Percentiles rank a stretch among this genome's conserved stretches.
Conservation (phyloP, 1,284 basidiomycete species). For the Pseudozyma hubeiensis region DNA sequence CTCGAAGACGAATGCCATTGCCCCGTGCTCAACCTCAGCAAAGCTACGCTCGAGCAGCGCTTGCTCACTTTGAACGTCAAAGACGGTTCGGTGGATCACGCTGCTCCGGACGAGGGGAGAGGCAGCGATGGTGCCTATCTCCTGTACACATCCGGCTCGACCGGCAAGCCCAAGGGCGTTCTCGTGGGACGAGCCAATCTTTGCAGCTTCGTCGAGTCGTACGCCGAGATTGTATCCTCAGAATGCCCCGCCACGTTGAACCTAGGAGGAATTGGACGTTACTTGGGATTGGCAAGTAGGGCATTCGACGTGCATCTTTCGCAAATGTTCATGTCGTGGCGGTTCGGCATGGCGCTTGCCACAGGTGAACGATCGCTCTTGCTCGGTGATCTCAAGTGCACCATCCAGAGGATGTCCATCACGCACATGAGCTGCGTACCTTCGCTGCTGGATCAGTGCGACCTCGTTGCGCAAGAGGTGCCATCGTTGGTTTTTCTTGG, state of each 20-base stretch:
- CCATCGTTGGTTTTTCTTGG: constrained; percentile 72
- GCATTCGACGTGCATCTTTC: constrained; percentile 74
- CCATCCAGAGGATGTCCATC: constrained; percentile 71
- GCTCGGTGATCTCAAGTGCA: constrained; percentile 72
- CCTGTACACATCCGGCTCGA: constrained; percentile 72
- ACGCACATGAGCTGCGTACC: constrained; percentile 74
- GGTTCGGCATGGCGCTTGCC: constrained; percentile 72
- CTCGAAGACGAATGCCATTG: constrained; percentile 10
- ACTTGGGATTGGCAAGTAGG: constrained; percentile 56
- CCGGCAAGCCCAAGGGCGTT: constrained; percentile 75
- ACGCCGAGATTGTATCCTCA: constrained; percentile 13
- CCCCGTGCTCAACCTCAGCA: constrained; percentile 5
- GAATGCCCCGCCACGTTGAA: constrained; percentile 18
- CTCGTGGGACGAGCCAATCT: constrained; percentile 55
- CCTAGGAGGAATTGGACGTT: constrained; percentile 15
- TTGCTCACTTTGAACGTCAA: neutral
- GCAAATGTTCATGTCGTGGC: constrained; percentile 71
- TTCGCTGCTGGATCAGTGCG: constrained; percentile 74
- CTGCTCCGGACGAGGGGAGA: neutral
- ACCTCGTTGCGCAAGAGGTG: constrained; percentile 68
- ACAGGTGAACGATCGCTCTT: constrained; percentile 71
- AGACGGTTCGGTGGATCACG: neutral
- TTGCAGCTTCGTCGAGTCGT: constrained; percentile 22
- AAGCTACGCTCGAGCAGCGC: constrained; percentile 3
- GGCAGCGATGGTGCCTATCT: constrained; percentile 70